Base-by-base conservation (phyloP, 257 asterid genomes). In the Galeopsis tetrahit region DNA sequence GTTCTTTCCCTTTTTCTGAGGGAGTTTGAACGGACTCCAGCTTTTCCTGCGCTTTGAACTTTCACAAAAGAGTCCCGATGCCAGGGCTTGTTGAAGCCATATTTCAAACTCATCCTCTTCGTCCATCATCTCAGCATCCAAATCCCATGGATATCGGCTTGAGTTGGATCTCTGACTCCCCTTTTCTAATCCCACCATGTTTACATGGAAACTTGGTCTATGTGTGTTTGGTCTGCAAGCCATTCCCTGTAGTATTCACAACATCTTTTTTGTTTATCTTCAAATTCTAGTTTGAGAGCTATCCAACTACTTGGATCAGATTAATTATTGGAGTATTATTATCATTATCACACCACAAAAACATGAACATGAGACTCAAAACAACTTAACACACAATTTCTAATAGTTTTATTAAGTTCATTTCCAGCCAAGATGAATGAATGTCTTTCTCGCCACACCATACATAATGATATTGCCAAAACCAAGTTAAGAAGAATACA, bases 21-120 rank as follows among this genome's bases (percentile, higher is more conserved):
- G 82, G 79, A 95, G 86, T 79, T 92, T 95, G 85, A 95, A 95
- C 14, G 98, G 99, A 69, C 98, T 95, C 99, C 99, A 95, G 76
- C 89, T 95, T 81, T 92, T 92, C 78, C 99, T 80, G 46, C 99
- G 93, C 70, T 92, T 95, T 10, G 98, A 84, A 35, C 95, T 77
- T 76, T 90, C 99, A 49, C 96, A 87, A 66, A 95, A 95, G 4
- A 92, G 86, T 39, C 99, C 99, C 42, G 97, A 87, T 3, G 99
- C 99, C 44, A 95, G 79, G 70, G 99, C 98, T 81, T 95, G 93
- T 67, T 95, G 97, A 38, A 95, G 96, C 99, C 98, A 95, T 67
- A 92, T 73, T 59, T 95, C 98, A 8, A 95, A 95, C 72, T 95
- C 99, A 66, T 90, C 99, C 63, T 92, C 98, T 85, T 92, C 99